Evolutionary conservation across 257 asterid species (phyloP).

Genomic region (Catharanthus roseus): DNA sequence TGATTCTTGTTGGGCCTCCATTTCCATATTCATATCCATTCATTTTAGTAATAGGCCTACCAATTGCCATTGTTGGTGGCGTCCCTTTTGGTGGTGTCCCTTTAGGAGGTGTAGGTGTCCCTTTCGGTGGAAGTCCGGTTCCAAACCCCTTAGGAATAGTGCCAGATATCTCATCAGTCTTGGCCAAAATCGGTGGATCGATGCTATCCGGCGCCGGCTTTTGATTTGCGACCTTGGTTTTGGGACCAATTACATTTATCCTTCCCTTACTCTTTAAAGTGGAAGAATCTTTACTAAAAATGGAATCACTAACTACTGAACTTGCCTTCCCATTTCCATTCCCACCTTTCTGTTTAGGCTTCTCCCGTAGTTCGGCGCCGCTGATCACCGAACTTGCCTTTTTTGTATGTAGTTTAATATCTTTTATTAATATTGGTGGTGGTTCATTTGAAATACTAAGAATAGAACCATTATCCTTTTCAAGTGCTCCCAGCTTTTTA

Average conservation of each 20-base stretch:
- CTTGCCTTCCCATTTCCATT: constrained; percentile 45
- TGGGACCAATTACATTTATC: neutral
- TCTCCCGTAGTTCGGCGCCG: constrained; percentile 56
- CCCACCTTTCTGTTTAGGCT: constrained; percentile 23
- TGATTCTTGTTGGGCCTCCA: constrained; percentile 31
- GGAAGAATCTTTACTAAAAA: constrained; percentile 47
- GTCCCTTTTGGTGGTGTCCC: constrained; percentile 9
- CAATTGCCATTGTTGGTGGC: constrained; percentile 16
- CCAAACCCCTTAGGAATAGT: constrained; percentile 7
- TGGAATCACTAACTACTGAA: constrained; percentile 59
- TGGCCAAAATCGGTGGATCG: neutral
- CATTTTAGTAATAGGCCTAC: constrained; percentile 30
- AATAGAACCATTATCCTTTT: constrained; percentile 55
- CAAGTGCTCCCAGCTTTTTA: constrained; percentile 16
- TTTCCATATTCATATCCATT: constrained; percentile 19
- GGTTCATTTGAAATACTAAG: constrained; percentile 50
- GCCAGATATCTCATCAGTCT: constrained; percentile 27
- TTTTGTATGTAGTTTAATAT: constrained; percentile 26
- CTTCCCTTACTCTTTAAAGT: constrained; percentile 11
- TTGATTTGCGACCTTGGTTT: neutral
- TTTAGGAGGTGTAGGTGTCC: constrained; percentile 5
- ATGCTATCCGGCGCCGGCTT: neutral
- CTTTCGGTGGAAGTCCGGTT: neutral
- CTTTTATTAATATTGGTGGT: constrained; percentile 24
- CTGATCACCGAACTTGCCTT: constrained; percentile 74